Evolutionary conservation across 2,329 filamentous ascomycete species (phyloP).

Genomic region (Xylaria sp.): DNA sequence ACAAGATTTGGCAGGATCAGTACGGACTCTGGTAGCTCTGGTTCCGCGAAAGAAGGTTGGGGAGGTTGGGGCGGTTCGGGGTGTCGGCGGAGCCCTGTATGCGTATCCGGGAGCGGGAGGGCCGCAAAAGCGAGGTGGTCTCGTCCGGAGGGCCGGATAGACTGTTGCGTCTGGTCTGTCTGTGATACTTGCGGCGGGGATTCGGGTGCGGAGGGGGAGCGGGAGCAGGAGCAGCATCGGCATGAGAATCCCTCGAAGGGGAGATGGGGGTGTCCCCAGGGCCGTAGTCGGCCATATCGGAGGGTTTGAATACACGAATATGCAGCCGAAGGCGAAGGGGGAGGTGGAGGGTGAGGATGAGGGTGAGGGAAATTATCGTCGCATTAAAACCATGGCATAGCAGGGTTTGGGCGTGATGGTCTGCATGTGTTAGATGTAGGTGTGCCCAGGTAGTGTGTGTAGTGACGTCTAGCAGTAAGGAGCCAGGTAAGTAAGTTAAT

Average conservation of each 20-base stretch:
- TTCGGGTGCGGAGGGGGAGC: constrained; percentile 43
- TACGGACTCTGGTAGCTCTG: constrained; percentile 59
- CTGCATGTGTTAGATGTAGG: background rate
- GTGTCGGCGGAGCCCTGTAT: constrained; percentile 51
- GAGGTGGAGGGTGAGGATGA: background rate
- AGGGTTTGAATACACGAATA: constrained; percentile 12
- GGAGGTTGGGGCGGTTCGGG: constrained; percentile 44
- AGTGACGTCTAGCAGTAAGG: no score
- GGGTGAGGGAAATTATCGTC: background rate
- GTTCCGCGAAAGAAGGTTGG: constrained; percentile 51
- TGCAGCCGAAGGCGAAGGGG: background rate
- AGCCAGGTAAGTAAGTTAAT: no score
- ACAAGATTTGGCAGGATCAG: background rate
- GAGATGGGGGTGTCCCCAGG: constrained; percentile 34
- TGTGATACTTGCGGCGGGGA: constrained; percentile 41
- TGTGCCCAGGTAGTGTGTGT: background rate
- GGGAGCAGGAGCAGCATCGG: constrained; percentile 34
- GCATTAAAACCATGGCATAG: constrained; percentile 10
- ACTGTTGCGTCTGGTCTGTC: constrained; percentile 43
- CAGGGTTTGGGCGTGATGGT: background rate
- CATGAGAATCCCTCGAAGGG: constrained; percentile 37
- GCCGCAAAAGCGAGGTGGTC: constrained; percentile 57
- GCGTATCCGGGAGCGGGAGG: constrained; percentile 57
- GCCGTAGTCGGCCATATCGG: constrained; percentile 39
- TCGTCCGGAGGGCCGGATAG: constrained; percentile 54